Conservation (phyloP, 2,329 filamentous ascomycete genomes). For the Sordariomycetes sp. region DNA sequence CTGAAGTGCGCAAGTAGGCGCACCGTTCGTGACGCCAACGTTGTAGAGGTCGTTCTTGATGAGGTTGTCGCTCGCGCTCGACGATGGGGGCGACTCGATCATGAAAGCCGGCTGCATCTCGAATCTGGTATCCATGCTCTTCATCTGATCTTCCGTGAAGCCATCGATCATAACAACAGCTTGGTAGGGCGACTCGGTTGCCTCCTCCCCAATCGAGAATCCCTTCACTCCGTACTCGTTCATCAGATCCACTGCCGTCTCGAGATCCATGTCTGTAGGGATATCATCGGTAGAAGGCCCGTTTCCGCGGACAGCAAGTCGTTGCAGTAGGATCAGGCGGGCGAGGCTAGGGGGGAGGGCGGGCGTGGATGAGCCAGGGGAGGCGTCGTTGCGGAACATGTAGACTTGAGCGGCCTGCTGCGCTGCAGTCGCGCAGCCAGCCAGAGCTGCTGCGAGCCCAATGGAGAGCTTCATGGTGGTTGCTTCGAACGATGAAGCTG, state of each 20-base stretch:
- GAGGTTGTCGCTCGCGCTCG: conserved; percentile 30
- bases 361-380: conserved; percentile 20
- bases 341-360: conserved; percentile 43
- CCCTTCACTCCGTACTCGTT: conserved; percentile 49
- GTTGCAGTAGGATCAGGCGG: conserved; percentile 49
- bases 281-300: conserved; percentile 39
- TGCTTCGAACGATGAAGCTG: conserved; percentile 18
- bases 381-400: conserved; percentile 26
- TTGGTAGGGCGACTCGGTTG: conserved; percentile 33
- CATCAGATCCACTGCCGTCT: conserved; percentile 46
- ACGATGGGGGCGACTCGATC: conserved; percentile 34
- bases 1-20: conserved; percentile 27
- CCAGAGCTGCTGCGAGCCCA: conserved; percentile 27
- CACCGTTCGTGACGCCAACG: conserved; percentile 23
- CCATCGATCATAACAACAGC: conserved; percentile 53
- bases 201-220: conserved; percentile 27
- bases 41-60: conserved; percentile 30
- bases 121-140: conserved; percentile 28
- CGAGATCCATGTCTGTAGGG: conserved; percentile 25
- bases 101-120: conserved; percentile 35
- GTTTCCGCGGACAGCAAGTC: conserved; percentile 37
- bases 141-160: conserved; percentile 34
- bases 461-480: conserved; percentile 33
- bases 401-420: conserved; percentile 41
- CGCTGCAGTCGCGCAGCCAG: conserved; percentile 26